phyloP scores from a whole-genome alignment of 129 eudicot species.

The Artemisia argyi region DNA sequence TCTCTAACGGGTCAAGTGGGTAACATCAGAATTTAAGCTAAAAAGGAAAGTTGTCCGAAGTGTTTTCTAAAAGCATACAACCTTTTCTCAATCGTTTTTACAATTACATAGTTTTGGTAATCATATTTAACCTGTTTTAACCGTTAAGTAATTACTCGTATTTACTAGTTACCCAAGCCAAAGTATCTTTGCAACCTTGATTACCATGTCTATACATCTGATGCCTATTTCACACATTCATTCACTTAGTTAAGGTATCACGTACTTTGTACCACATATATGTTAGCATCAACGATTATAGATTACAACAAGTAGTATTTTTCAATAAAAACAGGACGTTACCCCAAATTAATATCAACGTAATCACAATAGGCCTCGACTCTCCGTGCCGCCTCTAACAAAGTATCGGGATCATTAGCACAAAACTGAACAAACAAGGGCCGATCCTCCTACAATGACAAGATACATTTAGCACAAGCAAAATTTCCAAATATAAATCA shows the following conservation, averaged over 20 bases:
- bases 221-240: no score
- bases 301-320: not conserved
- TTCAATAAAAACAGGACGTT: not conserved
- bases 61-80: not conserved
- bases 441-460: conserved; percentile 70
- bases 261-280: no score
- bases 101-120: not conserved
- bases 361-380: conserved; percentile 89
- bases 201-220: no score
- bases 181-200: no score
- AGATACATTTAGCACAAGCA: not conserved
- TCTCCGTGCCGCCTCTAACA: conserved; percentile 77
- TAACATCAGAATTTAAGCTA: not conserved
- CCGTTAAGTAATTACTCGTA: no score
- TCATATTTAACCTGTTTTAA: not conserved
- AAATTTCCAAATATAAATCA: not conserved
- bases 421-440: conserved; percentile 94
- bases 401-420: conserved; percentile 80
- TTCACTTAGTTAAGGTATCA: no score
- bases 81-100: not conserved
- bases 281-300: no score
- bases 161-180: no score
- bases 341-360: conserved; percentile 93
- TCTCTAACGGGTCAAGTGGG: not conserved
- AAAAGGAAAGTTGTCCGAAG: not conserved